Evolutionary conservation across 108 stramenopile species (phyloP).

Genomic region (Pseudonitzschia pungens): DNA sequence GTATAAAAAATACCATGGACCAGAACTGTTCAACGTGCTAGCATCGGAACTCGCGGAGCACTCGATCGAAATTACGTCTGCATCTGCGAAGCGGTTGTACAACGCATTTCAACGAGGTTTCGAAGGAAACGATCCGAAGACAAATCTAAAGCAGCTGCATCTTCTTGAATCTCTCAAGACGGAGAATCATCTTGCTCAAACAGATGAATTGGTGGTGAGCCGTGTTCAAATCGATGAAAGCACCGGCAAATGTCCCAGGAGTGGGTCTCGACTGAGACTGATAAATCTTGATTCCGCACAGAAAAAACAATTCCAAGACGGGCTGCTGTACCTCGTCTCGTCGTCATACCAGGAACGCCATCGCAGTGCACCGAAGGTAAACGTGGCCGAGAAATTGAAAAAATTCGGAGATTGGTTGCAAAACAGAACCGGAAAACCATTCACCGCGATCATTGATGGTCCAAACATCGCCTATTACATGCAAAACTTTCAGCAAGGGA

Average conservation of each 20-base stretch:
- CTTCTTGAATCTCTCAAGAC: constrained; percentile 51
- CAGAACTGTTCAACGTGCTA: constrained; percentile 69
- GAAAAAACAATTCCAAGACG: constrained; percentile 52
- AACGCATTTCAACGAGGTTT: constrained; percentile 67
- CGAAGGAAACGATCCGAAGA: constrained; percentile 16
- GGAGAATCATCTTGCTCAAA: constrained; percentile 39
- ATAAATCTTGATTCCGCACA: constrained; percentile 61
- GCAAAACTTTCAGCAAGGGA: constrained; percentile 78
- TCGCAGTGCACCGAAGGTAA: constrained; percentile 21
- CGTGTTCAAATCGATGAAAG: constrained; percentile 58
- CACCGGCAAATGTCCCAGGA: constrained; percentile 63
- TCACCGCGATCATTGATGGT: constrained; percentile 83
- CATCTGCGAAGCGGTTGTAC: constrained; percentile 70
- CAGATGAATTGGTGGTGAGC: constrained; percentile 58
- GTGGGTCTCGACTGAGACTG: constrained; percentile 62
- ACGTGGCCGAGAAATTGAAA: constrained; percentile 45
- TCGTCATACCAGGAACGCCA: constrained; percentile 45
- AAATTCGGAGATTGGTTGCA: constrained; percentile 72
- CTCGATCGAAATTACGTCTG: constrained; percentile 67
- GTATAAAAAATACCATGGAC: constrained; percentile 45
- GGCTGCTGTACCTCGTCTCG: constrained; percentile 43
- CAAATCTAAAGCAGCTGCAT: constrained; percentile 47
- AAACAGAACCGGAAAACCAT: constrained; percentile 64
- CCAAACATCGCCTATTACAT: constrained; percentile 82
- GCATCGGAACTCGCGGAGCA: constrained; percentile 72